Conservation (phyloP, 2,329 filamentous ascomycete species). For the Fusarium palustre region DNA sequence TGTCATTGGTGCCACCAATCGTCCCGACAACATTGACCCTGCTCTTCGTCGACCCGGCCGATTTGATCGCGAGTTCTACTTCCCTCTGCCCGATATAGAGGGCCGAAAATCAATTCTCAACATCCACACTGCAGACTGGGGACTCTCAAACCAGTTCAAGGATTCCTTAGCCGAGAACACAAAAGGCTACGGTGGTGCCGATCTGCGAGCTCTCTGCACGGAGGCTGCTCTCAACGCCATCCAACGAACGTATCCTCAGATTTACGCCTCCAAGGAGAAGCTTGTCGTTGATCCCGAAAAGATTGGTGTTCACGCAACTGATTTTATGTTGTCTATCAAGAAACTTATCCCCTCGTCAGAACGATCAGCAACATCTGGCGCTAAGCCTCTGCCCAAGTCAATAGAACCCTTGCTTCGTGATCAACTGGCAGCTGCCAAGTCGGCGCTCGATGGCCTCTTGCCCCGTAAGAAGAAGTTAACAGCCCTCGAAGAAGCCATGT, state of each 20-base stretch:
- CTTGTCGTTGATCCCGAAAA: conserved; percentile 86
- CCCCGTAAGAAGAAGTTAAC: conserved; percentile 88
- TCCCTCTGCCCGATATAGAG: conserved; percentile 85
- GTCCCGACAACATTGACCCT: conserved; percentile 95
- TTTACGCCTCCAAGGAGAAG: conserved; percentile 91
- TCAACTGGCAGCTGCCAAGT: conserved; percentile 77
- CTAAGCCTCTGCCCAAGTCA: conserved; percentile 80
- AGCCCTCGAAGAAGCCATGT: conserved; percentile 94
- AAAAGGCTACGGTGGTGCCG: conserved; percentile 96
- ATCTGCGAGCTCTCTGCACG: conserved; percentile 92
- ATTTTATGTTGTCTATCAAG: conserved; percentile 97
- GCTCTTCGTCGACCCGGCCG: conserved; percentile 93
- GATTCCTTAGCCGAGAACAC: conserved; percentile 85
- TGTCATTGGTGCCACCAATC: conserved; percentile 98
- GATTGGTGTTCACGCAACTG: conserved; percentile 88
- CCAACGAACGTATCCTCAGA: conserved; percentile 94
- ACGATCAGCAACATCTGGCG: conserved; percentile 85
- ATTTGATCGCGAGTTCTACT: conserved; percentile 98
- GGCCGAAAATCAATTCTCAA: conserved; percentile 88
- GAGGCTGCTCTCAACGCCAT: conserved; percentile 96
- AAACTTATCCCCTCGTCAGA: conserved; percentile 97
- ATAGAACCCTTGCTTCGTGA: conserved; percentile 84
- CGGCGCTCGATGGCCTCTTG: conserved; percentile 78
- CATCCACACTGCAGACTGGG: conserved; percentile 96
- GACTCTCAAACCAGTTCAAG: conserved; percentile 83